Evolutionary conservation across 192 early-diverging fungal species (phyloP).

Genomic region (Phycomyces nitens): DNA sequence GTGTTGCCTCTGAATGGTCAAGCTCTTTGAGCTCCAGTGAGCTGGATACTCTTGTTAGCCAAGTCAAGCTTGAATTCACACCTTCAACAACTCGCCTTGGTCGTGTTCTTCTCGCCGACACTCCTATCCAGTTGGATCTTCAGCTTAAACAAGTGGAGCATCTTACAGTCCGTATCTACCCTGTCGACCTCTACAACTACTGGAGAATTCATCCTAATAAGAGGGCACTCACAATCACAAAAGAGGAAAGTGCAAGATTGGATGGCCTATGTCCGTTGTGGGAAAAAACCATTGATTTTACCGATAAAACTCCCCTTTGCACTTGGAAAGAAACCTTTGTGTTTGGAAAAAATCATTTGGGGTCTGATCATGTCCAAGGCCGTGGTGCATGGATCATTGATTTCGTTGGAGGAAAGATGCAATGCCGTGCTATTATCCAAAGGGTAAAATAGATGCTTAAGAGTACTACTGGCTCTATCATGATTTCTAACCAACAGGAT

Average conservation of each 20-base stretch:
- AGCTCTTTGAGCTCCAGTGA: not conserved
- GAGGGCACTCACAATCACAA: conserved; percentile 2
- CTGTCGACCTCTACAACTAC: conserved; percentile 43
- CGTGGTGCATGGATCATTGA: conserved; percentile 49
- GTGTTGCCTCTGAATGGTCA: not conserved
- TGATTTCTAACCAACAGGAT: no score
- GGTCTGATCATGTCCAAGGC: conserved; percentile 35
- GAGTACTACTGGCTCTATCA: no score
- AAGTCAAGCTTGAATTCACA: conserved; percentile 6
- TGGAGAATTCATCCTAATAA: conserved; percentile 17
- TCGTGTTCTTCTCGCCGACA: conserved; percentile 9
- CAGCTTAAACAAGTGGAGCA: conserved; percentile 39
- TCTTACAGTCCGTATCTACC: conserved; percentile 41
- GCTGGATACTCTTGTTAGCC: conserved; percentile 5
- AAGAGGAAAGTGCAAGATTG: conserved; percentile 22
- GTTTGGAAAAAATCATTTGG: conserved; percentile 27
- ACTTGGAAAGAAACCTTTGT: conserved; percentile 23
- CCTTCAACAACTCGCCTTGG: not conserved
- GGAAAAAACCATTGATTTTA: conserved; percentile 26
- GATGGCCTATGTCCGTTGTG: conserved; percentile 48
- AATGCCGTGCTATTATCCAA: conserved; percentile 37
- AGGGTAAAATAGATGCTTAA: conserved; percentile 36
- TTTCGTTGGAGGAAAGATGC: conserved; percentile 40
- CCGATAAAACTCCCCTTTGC: conserved; percentile 9
- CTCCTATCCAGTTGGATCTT: conserved; percentile 29